Evolutionary conservation across 495 filamentous ascomycete species (phyloP).

Genomic region (Aspergillus nidulans): DNA sequence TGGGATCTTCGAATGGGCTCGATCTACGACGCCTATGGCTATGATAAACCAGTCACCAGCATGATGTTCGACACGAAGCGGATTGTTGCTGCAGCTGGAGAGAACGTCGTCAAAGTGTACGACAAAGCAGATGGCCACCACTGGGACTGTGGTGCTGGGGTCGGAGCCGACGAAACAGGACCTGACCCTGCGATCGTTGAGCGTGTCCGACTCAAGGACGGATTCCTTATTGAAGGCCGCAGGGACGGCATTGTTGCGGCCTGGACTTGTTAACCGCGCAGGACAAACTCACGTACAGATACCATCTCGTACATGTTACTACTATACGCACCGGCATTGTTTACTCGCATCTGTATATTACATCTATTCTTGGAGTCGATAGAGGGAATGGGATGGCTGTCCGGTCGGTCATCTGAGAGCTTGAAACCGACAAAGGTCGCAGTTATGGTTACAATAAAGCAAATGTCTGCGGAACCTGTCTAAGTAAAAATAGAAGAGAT

Average conservation of each 20-base stretch:
- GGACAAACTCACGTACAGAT: background rate
- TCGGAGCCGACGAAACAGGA: constrained; percentile 56
- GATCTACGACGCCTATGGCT: constrained; percentile 94
- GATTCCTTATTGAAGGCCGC: constrained; percentile 87
- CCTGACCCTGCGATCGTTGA: constrained; percentile 69
- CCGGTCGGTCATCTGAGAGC: background rate
- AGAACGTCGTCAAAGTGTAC: constrained; percentile 93
- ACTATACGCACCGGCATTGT: background rate
- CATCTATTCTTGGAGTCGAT: constrained; percentile 10
- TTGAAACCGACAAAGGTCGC: background rate
- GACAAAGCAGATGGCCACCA: constrained; percentile 94
- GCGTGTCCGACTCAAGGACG: constrained; percentile 85
- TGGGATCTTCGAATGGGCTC: constrained; percentile 97
- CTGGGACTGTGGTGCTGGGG: constrained; percentile 93
- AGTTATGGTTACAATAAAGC: background rate
- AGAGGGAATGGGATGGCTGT: constrained; percentile 10
- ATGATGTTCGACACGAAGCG: constrained; percentile 96
- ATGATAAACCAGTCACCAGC: constrained; percentile 86
- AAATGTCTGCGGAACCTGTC: background rate
- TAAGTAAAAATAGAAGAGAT: constrained; percentile 5
- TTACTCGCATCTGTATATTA: constrained; percentile 16
- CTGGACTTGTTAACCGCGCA: constrained; percentile 68
- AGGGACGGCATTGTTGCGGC: constrained; percentile 84
- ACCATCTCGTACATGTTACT: constrained; percentile 5
- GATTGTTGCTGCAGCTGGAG: constrained; percentile 86